These are phyloP conservation scores for Artemisia annua DNA, from an alignment of 129 eudicot genomes.

Conservation along the genomic window DNA sequence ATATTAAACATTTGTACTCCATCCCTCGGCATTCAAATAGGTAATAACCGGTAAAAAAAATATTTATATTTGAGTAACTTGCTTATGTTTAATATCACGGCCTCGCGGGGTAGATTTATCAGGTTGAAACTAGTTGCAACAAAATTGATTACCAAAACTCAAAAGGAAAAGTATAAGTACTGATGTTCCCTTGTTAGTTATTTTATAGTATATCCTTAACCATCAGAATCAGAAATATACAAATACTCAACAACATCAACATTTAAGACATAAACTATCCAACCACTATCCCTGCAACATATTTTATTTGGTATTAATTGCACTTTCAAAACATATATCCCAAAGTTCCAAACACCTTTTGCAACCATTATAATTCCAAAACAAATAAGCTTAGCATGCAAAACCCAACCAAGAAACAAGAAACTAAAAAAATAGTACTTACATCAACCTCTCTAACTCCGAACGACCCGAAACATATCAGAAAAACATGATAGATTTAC, in stretches of 20 bases:
- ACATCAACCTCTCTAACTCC: neutral
- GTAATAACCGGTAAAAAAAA: too few species aligned
- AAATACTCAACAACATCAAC: conserved; percentile 2
- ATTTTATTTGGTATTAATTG: neutral
- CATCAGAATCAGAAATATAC: neutral
- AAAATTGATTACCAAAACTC: neutral
- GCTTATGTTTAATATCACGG: too few species aligned
- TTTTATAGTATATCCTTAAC: neutral
- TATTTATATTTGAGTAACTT: too few species aligned
- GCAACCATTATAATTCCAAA: neutral
- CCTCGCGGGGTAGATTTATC: neutral
- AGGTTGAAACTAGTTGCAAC: conserved; percentile 6
- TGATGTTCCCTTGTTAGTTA: neutral
- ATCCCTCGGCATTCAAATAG: too few species aligned
- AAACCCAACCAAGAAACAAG: conserved; percentile 9
- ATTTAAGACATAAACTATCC: neutral
- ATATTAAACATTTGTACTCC: neutral
- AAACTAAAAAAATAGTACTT: neutral
- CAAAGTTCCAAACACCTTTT: neutral
- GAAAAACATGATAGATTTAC: neutral
- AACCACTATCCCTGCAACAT: conserved; percentile 15
- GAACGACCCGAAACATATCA: neutral
- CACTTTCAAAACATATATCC: neutral
- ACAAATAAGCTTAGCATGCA: neutral
- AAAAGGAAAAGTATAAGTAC: conserved; percentile 15